A percentile compares a stretch with the other conserved stretches of the same genome.
Conservation (phyloP, 2,329 filamentous ascomycete species). For the Calonectria pauciramosa region DNA sequence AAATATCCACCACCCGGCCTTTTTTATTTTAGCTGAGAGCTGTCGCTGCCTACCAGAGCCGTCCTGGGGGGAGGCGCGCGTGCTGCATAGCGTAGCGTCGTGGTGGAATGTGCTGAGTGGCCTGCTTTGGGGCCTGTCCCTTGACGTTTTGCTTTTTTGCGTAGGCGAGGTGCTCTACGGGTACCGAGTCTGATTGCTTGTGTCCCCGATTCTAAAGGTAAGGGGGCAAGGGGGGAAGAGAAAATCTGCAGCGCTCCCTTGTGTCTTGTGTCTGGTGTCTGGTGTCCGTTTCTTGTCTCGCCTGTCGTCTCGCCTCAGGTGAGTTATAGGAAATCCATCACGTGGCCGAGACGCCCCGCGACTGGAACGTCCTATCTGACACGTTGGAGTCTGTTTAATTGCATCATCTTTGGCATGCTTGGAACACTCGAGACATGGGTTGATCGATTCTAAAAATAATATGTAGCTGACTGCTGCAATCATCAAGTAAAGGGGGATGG, state of each 20-base stretch:
- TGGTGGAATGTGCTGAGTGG: constrained; percentile 13
- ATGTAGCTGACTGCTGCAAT: neutral
- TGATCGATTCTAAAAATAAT: neutral
- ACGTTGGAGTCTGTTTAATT: neutral
- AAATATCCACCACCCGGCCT: constrained; percentile 7
- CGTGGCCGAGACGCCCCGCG: neutral
- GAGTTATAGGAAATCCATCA: constrained; percentile 10
- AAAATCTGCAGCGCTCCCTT: constrained; percentile 9
- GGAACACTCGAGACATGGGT: neutral
- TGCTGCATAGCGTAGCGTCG: constrained; percentile 1
- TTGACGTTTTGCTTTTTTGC: neutral
- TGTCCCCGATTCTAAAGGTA: neutral
- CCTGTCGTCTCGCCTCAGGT: neutral
- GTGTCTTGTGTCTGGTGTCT: neutral
- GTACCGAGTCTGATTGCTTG: neutral
- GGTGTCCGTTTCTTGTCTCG: neutral
- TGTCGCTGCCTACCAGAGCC: neutral
- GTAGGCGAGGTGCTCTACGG: neutral
- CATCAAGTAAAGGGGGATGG: neutral
- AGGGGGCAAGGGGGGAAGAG: neutral
- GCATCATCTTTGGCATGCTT: neutral
- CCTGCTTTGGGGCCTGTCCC: constrained; percentile 1
- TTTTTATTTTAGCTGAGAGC: neutral
- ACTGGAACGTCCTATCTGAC: neutral
- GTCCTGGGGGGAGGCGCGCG: neutral